Evolutionary conservation across 805 yeast species (phyloP).

Genomic region (Priceomyces medius): DNA sequence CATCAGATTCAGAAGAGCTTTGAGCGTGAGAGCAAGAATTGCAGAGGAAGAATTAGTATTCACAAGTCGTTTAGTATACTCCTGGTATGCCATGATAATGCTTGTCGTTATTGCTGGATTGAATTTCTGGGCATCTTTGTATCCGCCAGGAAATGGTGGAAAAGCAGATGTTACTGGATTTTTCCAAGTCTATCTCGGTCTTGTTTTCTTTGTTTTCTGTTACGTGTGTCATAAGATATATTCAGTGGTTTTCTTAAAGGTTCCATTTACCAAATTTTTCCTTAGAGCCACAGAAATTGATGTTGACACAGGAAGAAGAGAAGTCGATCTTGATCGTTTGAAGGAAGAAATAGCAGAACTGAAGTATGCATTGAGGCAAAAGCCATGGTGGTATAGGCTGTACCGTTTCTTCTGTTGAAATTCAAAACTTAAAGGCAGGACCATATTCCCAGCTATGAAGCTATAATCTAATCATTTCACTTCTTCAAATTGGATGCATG

Average conservation of each 20-base stretch:
- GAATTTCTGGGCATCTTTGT: constrained; percentile 66
- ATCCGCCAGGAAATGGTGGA: constrained; percentile 40
- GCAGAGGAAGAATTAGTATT: constrained; percentile 34
- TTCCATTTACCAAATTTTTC: constrained; percentile 18
- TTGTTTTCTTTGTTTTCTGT: constrained; percentile 25
- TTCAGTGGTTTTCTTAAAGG: constrained; percentile 7
- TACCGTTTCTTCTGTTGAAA: constrained; percentile 6
- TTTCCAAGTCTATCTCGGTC: constrained; percentile 39
- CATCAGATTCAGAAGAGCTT: constrained; percentile 40
- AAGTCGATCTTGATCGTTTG: constrained; percentile 34
- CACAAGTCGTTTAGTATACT: constrained; percentile 48
- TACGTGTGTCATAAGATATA: constrained; percentile 41
- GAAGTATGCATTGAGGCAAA: constrained; percentile 13
- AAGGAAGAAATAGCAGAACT: constrained; percentile 44
- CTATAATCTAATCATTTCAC: too few relatives aligned
- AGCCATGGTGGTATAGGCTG: constrained; percentile 6
- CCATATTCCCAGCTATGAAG: too few relatives aligned
- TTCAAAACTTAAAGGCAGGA: background rate
- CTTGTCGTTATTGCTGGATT: constrained; percentile 47
- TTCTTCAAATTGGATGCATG: background rate
- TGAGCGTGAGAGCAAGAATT: constrained; percentile 30
- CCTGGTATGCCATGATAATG: constrained; percentile 49
- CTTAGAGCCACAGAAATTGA: constrained; percentile 36
- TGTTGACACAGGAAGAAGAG: constrained; percentile 45
- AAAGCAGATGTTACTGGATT: constrained; percentile 30